A percentile compares a stretch with the other conserved stretches of the same genome.
Evolutionary conservation across 1,284 basidiomycete species (phyloP).

Genomic region (Mycosarcoma mackinlayi): DNA sequence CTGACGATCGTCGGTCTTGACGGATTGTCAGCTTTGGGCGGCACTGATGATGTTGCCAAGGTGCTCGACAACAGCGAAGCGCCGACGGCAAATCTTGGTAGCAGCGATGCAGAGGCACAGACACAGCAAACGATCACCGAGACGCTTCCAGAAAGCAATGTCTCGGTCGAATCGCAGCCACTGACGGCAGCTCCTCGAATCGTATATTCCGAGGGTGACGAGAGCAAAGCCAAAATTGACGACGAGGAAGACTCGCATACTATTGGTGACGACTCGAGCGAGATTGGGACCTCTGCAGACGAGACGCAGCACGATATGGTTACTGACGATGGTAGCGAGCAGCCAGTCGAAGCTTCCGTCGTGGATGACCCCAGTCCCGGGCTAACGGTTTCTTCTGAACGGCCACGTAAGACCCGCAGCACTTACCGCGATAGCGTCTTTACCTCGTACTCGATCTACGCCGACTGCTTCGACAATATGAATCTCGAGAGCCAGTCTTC

Average conservation of each 20-base stretch:
- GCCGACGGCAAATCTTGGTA: not conserved
- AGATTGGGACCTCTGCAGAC: constrained; percentile 1
- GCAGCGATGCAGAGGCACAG: not conserved
- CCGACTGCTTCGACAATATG: constrained; percentile 51
- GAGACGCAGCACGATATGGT: not conserved
- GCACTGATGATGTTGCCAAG: constrained; percentile 19
- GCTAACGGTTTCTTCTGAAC: constrained; percentile 11
- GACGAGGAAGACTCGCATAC: constrained; percentile 14
- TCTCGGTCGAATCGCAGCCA: constrained; percentile 4
- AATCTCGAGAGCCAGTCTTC: constrained; percentile 48
- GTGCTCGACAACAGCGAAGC: constrained; percentile 23
- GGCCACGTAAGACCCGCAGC: constrained; percentile 28
- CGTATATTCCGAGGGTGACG: constrained; percentile 20
- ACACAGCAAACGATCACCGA: not conserved
- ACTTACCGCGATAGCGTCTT: constrained; percentile 50
- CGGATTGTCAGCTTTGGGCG: constrained; percentile 29
- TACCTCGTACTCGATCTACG: constrained; percentile 53
- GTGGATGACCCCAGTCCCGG: not conserved
- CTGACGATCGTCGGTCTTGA: constrained; percentile 43
- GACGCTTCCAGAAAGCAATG: not conserved
- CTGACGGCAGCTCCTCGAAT: constrained; percentile 25
- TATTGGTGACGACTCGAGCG: constrained; percentile 20
- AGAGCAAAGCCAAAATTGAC: constrained; percentile 12
- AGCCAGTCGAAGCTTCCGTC: not conserved
- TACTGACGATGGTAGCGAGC: not conserved